A percentile compares a stretch with the other conserved stretches of the same genome.
Evolutionary conservation across 1,284 basidiomycete species (phyloP).

Genomic region (Coniophora puteana): DNA sequence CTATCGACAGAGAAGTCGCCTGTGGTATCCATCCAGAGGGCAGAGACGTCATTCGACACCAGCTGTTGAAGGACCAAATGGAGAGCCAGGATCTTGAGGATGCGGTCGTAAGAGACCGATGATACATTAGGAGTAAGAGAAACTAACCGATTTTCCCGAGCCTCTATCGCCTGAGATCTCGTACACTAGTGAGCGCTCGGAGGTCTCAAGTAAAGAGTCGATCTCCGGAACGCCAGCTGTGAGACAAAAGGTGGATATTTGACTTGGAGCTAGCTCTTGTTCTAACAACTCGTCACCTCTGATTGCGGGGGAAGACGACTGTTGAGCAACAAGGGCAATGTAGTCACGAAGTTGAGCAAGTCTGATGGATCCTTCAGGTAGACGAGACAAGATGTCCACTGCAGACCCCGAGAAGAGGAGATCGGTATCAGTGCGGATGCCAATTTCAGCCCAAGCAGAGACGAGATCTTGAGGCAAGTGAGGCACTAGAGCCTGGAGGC

Average conservation of each 20-base stretch:
- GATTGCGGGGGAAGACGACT: constrained; percentile 38
- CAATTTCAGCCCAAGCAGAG: constrained; percentile 30
- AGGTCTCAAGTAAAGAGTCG: constrained; percentile 47
- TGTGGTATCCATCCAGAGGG: constrained; percentile 68
- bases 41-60: constrained; percentile 31
- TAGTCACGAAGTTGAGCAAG: constrained; percentile 44
- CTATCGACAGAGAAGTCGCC: constrained; percentile 60
- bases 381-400: constrained; percentile 42
- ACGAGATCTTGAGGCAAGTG: constrained; percentile 28
- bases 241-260: constrained; percentile 21
- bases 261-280: constrained; percentile 15
- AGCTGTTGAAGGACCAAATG: constrained; percentile 56
- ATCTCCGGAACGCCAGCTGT: constrained; percentile 42
- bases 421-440: constrained; percentile 55
- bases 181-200: constrained; percentile 46
- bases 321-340: constrained; percentile 35
- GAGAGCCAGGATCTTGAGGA: constrained; percentile 49
- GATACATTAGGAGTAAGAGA: background rate
- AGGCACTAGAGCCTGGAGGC: constrained; percentile 24
- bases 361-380: constrained; percentile 44
- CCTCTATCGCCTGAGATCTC: constrained; percentile 62
- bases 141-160: constrained; percentile 63
- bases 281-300: constrained; percentile 38
- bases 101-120: constrained; percentile 9
- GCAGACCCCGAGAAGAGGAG: constrained; percentile 48